Evolutionary conservation across 306 rosid species (phyloP), one percentile per base, ranked within the genome.

Genomic region (Cicer bijugum): DNA sequence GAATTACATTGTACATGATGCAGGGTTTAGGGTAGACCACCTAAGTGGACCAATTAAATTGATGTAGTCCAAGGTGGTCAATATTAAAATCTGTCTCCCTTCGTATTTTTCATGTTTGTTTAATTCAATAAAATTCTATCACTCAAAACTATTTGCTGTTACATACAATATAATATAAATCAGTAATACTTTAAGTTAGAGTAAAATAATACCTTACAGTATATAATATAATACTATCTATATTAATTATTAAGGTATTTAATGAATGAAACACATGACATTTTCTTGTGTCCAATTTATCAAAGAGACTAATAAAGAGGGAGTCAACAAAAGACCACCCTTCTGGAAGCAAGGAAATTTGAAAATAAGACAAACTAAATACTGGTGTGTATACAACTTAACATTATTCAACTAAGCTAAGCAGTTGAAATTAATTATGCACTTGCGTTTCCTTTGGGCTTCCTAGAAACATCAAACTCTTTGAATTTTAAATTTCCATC

Each of bases 311-410:
- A 52, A 65, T 16, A 9, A 17, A 55, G 37, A n/a, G 17, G 52
- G 45, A 42, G 82, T 78, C 82, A 71, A 71, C 39, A 71, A 72
- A 20, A 1, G 46, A 12, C 7, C 6, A 6, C 6, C 52, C 78
- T 65, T 79, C 82, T 79, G 62, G 83, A 79, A 79, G 74, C 53
- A 56, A 16, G 8, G 43, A 6, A 39, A 8, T 46, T 78, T 40
- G 14, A 80, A 80, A 78, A 68, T 12, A 0, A 14, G 67, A 65
- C 42, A 59, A 40, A 15, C 28, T 12, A 44, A 67, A 59, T 47
- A 8, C 12, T 4, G 9, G 17, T 51, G 9, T 14, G 70, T 40
- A 40, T 37, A 51, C 38, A 23, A 44, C 43, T 12, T 10, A 19
- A 19, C 1, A 17, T 14, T 35, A 46, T 37, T 17, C 55, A 2